These are phyloP conservation scores for Corynascus novoguineensis DNA, from an alignment of 495 filamentous ascomycete genomes.

Conservation along the genomic window DNA sequence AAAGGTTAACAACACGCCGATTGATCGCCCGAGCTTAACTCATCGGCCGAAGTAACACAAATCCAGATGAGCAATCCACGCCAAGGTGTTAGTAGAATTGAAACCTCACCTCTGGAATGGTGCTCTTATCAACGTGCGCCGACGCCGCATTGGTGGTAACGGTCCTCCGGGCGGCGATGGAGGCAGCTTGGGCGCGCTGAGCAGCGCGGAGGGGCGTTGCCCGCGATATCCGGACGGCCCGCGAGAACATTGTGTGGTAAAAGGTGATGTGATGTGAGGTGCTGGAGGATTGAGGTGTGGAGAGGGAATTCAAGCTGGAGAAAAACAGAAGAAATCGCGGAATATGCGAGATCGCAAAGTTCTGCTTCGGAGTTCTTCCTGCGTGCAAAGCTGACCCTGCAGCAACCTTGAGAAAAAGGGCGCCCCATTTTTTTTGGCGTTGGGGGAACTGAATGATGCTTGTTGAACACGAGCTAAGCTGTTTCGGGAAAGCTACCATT, in stretches of 20 bases:
- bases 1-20: constrained; percentile 8
- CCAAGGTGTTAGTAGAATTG: not conserved
- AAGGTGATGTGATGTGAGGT: constrained; percentile 3
- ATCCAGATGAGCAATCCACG: not conserved
- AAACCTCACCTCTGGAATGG: constrained; percentile 57
- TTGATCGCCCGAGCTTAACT: not conserved
- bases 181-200: constrained; percentile 45
- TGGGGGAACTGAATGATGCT: constrained; percentile 23
- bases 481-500: constrained; percentile 14
- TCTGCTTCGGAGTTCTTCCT: constrained; percentile 3
- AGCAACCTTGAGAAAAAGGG: constrained; percentile 16
- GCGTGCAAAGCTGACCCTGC: not conserved
- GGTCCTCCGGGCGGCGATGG: constrained; percentile 47
- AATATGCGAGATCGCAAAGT: constrained; percentile 14
- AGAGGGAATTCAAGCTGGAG: not conserved
- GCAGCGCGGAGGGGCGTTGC: constrained; percentile 39
- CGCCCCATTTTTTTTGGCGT: constrained; percentile 25
- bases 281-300: not conserved
- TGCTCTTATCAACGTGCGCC: constrained; percentile 77
- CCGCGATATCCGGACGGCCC: constrained; percentile 45
- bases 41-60: not conserved
- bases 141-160: constrained; percentile 95
- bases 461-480: constrained; percentile 25
- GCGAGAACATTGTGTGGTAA: constrained; percentile 45
- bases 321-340: not conserved